phyloP scores from a whole-genome alignment of 768 basidiomycete genomes.

The Hydnomerulius pinastri region DNA sequence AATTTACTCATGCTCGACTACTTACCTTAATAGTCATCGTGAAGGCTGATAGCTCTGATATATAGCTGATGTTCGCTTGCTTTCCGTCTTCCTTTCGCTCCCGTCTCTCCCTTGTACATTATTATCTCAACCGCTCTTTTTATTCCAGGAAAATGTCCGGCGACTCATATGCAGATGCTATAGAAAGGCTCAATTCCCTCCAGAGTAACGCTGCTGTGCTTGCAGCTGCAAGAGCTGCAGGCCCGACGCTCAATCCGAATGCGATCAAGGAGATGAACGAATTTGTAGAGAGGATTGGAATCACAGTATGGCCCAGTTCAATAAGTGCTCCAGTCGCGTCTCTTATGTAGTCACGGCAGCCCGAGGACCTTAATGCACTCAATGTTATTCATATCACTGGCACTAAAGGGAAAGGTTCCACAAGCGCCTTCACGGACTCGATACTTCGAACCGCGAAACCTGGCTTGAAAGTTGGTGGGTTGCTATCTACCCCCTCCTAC shows the following conservation, averaged over 20 bases:
- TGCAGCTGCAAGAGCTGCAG: constrained; percentile 77
- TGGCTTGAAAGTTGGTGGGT: constrained; percentile 78
- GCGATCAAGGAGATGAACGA: constrained; percentile 90
- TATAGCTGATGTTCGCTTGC: constrained; percentile 10
- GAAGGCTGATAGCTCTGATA: neutral
- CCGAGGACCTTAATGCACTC: constrained; percentile 78
- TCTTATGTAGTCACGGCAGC: constrained; percentile 44
- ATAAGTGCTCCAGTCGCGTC: constrained; percentile 4
- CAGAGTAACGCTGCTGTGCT: constrained; percentile 95
- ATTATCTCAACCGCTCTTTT: constrained; percentile 4
- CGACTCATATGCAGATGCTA: constrained; percentile 67
- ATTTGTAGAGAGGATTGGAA: constrained; percentile 84
- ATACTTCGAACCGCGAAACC: constrained; percentile 78
- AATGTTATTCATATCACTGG: constrained; percentile 97
- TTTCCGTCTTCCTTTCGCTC: constrained; percentile 8
- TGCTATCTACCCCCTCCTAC: neutral
- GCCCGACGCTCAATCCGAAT: constrained; percentile 54
- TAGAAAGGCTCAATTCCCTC: constrained; percentile 72
- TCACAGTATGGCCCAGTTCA: constrained; percentile 55
- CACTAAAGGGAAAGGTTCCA: constrained; percentile 98
- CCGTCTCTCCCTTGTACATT: constrained; percentile 4
- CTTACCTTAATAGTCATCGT: neutral
- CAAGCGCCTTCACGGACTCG: constrained; percentile 89
- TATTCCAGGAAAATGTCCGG: constrained; percentile 49
- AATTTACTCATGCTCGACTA: neutral